Base-by-base conservation (phyloP, 768 basidiomycete species). In the Macrolepiota dolichaula region DNA sequence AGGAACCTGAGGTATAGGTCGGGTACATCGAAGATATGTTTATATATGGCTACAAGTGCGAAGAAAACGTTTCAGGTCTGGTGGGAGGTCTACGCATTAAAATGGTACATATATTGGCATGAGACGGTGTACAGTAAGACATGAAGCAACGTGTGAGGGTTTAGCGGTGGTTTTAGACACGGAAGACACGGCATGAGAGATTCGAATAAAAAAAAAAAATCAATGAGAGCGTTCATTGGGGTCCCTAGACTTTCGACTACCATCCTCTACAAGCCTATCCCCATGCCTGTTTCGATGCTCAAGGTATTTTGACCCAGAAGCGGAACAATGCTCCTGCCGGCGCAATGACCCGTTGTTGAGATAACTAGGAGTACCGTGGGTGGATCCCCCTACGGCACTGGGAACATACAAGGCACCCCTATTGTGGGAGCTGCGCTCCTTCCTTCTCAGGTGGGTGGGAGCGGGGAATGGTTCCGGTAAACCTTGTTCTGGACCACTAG, bases 341-440 rank as follows among this genome's bases (percentile, higher is more conserved):
- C 70, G 67, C 44, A 55, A 37, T 19, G 59, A n/a, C 15, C 52
- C 44, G 11, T 55, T 54, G n/a, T 37, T 50, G 52, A 61, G 32
- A 25, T 61, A 59, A 7, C 32, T 63, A 47, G 29, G 29, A 32
- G 63, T 64, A 15, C 62, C 61, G 37, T 67, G 67, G 55, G 63
- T 53, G 36, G 36, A 67, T 38, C 59, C 59, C 10, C 40, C 24
- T 0, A 35, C 29, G 9, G 46, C 56, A 15, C 80, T 79, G 38
- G 84, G 83, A 35, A 85, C 85, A 66, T 83, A 92, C 46, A 92
- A 72, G 35, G 87, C 85, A 2, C 88, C 89, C 40, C 89, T 85
- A 67, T 91, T 93, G 65, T 84, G 81, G 10, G 86, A 87, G 67
- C 89, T 91, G n/a, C 91, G 83, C 72, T 92, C 91, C 70, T 92